These are phyloP conservation scores for Sequoiadendron giganteum DNA, from an alignment of 75 land plant genomes.

Conservation along the genomic window DNA sequence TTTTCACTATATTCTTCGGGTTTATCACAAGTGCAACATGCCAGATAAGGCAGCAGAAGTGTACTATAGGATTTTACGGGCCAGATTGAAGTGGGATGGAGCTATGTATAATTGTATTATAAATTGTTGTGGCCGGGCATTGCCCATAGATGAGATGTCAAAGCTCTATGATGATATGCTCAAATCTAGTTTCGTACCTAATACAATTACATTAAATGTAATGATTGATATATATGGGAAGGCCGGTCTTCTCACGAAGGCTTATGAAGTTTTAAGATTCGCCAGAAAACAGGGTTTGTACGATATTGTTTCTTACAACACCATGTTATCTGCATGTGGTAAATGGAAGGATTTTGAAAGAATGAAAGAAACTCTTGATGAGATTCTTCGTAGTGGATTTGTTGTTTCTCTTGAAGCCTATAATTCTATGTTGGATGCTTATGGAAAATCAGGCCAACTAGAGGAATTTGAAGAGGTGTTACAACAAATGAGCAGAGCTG, in stretches of 20 bases:
- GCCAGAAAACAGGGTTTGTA: constrained; percentile 60
- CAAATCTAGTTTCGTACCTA: constrained; percentile 45
- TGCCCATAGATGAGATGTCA: constrained; percentile 79
- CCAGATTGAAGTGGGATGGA: constrained; percentile 57
- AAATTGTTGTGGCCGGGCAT: constrained; percentile 76
- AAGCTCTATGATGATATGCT: constrained; percentile 75
- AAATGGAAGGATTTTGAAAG: constrained; percentile 49
- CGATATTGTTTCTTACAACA: constrained; percentile 73
- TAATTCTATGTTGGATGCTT: constrained; percentile 88
- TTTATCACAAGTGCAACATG: constrained; percentile 63
- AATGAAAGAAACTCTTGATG: constrained; percentile 51
- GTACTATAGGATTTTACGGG: constrained; percentile 57
- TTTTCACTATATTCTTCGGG: constrained; percentile 74
- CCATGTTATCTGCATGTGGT: constrained; percentile 77
- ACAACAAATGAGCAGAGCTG: constrained; percentile 58
- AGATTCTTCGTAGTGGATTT: constrained; percentile 69
- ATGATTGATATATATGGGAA: constrained; percentile 81
- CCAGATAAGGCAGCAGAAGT: constrained; percentile 49
- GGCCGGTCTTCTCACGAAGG: constrained; percentile 64
- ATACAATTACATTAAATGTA: constrained; percentile 65
- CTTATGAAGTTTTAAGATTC: constrained; percentile 53
- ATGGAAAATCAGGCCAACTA: constrained; percentile 71
- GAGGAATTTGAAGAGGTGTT: constrained; percentile 56
- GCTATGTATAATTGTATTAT: constrained; percentile 85
- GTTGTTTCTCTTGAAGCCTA: constrained; percentile 78